Evolutionary conservation across 2,329 filamentous ascomycete species (phyloP), one percentile per base, ranked within the genome.

Genomic region (Talaromyces sp.): DNA sequence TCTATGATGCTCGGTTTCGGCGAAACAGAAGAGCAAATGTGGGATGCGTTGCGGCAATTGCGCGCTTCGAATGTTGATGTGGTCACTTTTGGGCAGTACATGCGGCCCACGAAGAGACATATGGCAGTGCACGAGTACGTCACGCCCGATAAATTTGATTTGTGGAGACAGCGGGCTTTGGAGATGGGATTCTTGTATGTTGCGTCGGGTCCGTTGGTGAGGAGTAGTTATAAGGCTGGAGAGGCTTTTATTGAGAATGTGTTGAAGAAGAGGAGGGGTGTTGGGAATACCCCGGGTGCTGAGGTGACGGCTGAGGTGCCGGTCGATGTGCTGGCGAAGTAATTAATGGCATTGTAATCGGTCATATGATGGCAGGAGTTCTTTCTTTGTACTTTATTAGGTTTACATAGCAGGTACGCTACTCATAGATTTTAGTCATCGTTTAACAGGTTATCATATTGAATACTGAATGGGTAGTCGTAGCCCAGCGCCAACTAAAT

Each of bases 231-330:
- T 82, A 99, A 99, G 83, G 95, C 95, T 2, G 95, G 95, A 43
- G 95, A 99, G 82, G 92, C 93, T 1, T 99, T 99, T 76, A 99
- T 99, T 71, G 95, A 99, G 84, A 99, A 99, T 72, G 94, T 99
- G 22, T 81, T 99, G 66, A 91, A 92, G 80, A 96, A 96, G 86
- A 84, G 92, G 66, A 74, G 72, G 70, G 22, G 68, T 70, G 35
- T 68, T 72, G 3, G 70, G 66, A 43, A 43, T 47, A 57, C 52
- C 4, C 43, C 58, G 16, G 54, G 39, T 54, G 57, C 64, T 24
- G 39, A 70, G 27, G 71, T 71, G 27, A 71, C 73, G 11, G 69
- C 73, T 65, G 54, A 64, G 14, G 27, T 59, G 45, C 27, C 54
- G 43, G 33, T 56, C 7, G 62, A 64, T 31, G 47, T 37, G 31